Base-by-base conservation (phyloP, 257 asterid species). In the Fraxinus anomala region DNA sequence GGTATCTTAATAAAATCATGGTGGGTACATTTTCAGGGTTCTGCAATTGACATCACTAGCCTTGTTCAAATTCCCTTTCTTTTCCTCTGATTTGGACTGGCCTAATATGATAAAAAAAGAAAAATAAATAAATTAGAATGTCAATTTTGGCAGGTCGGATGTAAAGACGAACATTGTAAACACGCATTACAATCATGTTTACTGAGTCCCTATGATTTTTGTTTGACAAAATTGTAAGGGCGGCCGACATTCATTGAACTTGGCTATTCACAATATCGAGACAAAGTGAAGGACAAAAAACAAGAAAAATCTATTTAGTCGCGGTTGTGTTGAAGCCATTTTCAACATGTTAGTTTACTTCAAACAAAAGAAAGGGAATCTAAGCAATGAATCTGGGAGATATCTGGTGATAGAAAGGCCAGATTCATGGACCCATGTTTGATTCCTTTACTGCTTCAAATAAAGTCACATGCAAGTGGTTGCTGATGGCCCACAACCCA, bases 191-290 rank as follows among this genome's bases (percentile, higher is more conserved):
- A 61, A 24, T 61, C 16, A 61, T 5, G 31, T 63, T 24, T 63
- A 23, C 33, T n/a, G 31, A 61, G 68, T 61, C 13, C 34, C 11
- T 23, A 24, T 24, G 69, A 63, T 11, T 63, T 61, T 63, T 61
- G 5, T 19, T 51, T 19, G 65, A 54, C 65, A 54, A 13, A 47
- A 47, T 47, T 16, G 19, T 13, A 47, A 47, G n/a, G 54, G 54
- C 14, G 31, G 88, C 82, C 83, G 56, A 30, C 88, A 76, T 87
- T 82, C 88, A 82, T 17, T 80, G 90, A 72, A 82, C 74, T 54
- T 26, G 72, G 72, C 72, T 68, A 37, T 37, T 75, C 61, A 10
- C 34, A 68, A 12, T 19, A 28, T 19, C 47, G 28, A 70, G 65
- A 77, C 23, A 40, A 11, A 40, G 14, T 63, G 69, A 31, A 1